Evolutionary conservation across 2,329 filamentous ascomycete genomes (phyloP).

Genomic region (Claviceps cyperi): DNA sequence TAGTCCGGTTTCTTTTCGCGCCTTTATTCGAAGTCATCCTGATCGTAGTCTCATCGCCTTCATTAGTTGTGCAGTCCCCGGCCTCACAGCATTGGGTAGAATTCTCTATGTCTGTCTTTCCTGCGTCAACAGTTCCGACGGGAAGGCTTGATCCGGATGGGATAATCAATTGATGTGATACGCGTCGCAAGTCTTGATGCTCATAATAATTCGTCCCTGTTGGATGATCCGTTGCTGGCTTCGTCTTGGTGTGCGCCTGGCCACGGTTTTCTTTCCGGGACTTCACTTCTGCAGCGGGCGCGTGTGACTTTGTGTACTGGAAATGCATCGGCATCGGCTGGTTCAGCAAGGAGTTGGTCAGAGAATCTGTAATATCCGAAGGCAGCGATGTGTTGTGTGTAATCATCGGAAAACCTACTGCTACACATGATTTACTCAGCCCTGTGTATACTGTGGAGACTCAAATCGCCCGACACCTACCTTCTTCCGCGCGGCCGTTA

Average conservation of each 20-base stretch:
- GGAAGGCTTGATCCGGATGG: slow-evolving; percentile 12
- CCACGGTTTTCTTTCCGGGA: slow-evolving; percentile 30
- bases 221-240: slow-evolving; percentile 9
- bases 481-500: slow-evolving; percentile 7
- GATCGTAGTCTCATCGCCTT: background rate
- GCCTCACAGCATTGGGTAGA: background rate
- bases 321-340: slow-evolving; percentile 27
- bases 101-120: background rate
- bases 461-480: slow-evolving; percentile 4
- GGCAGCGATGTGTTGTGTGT: slow-evolving; percentile 10
- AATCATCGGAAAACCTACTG: slow-evolving; percentile 9
- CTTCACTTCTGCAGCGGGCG: slow-evolving; percentile 23
- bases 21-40: slow-evolving; percentile 17
- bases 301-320: slow-evolving; percentile 15
- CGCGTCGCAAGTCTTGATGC: slow-evolving; percentile 23
- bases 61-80: background rate
- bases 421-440: slow-evolving; percentile 1
- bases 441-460: too few relatives aligned
- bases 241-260: slow-evolving; percentile 7
- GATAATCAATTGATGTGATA: slow-evolving; percentile 25
- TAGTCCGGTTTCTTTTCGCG: slow-evolving; percentile 28
- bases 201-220: slow-evolving; percentile 8
- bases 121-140: slow-evolving; percentile 1
- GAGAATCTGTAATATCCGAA: slow-evolving; percentile 25
- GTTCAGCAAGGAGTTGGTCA: slow-evolving; percentile 34